These are phyloP conservation scores for Dimocarpus longan DNA, from an alignment of 345 rosid genomes.

Conservation along the genomic window DNA sequence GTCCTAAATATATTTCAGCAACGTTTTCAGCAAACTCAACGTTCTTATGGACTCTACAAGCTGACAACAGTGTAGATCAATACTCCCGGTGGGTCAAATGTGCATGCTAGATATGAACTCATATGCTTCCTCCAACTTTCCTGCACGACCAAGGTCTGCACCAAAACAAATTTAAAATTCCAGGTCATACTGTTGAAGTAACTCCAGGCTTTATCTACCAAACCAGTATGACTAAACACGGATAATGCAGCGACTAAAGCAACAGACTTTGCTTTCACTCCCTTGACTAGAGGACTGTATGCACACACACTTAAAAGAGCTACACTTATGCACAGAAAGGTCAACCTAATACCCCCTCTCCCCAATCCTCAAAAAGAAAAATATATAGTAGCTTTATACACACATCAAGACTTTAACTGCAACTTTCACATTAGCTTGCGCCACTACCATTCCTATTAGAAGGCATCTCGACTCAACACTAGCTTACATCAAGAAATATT, in stretches of 20 bases:
- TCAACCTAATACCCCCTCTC: not conserved
- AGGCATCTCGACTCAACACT: not conserved
- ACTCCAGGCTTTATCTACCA: conserved; percentile 60
- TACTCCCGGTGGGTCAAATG: conserved; percentile 52
- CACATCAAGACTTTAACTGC: not conserved
- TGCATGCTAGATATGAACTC: conserved; percentile 54
- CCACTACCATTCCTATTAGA: conserved; percentile 1
- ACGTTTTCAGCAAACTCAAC: conserved; percentile 74
- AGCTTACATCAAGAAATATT: not conserved
- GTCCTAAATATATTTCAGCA: conserved; percentile 51
- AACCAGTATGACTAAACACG: conserved; percentile 87
- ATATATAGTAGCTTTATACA: not conserved
- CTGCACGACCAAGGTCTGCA: conserved; percentile 81
- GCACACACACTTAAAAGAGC: not conserved
- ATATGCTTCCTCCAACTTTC: conserved; percentile 81
- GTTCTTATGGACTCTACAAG: conserved; percentile 79
- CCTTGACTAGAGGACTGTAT: conserved; percentile 20
- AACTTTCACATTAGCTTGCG: not conserved
- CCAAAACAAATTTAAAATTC: conserved; percentile 60
- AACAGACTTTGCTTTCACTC: conserved; percentile 65
- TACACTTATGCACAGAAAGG: not conserved
- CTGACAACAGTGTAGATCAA: conserved; percentile 74
- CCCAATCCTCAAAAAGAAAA: not conserved
- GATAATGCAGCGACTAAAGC: conserved; percentile 78
- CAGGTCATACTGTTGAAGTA: conserved; percentile 61